Conservation (phyloP, 768 basidiomycete genomes). For the Rhodotorula kratochvilovae region DNA sequence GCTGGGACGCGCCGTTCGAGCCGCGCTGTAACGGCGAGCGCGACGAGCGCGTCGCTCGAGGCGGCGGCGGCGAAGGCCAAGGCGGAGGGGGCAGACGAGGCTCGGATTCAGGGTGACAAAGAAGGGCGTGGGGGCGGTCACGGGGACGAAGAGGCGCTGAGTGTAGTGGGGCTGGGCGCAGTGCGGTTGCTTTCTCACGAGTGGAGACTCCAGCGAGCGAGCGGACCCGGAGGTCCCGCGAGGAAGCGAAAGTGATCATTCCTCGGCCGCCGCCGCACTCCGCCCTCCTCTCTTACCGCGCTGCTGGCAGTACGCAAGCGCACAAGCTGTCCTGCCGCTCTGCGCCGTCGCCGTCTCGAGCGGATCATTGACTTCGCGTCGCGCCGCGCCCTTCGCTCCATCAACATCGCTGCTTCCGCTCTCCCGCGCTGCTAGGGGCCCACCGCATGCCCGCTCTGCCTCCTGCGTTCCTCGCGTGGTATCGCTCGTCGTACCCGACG, state of each 20-base stretch:
- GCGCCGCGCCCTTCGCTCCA: neutral
- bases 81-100: neutral
- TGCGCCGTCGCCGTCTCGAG: no score
- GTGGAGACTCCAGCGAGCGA: no score
- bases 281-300: no score
- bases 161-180: no score
- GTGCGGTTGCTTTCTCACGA: no score
- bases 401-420: neutral
- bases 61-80: neutral
- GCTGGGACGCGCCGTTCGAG: neutral
- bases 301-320: no score
- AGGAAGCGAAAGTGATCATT: no score
- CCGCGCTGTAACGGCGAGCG: neutral
- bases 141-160: constrained; percentile 1
- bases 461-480: constrained; percentile 15
- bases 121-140: neutral
- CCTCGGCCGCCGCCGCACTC: no score
- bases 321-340: no score
- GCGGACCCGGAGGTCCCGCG: no score
- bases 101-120: neutral
- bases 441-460: neutral
- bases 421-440: neutral
- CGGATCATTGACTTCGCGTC: neutral
- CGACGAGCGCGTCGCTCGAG: neutral
- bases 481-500: constrained; percentile 14